These are phyloP conservation scores for Encephalitozoon romaleae DNA, from an alignment of 371 early-diverging fungal species.

Conservation along the genomic window DNA sequence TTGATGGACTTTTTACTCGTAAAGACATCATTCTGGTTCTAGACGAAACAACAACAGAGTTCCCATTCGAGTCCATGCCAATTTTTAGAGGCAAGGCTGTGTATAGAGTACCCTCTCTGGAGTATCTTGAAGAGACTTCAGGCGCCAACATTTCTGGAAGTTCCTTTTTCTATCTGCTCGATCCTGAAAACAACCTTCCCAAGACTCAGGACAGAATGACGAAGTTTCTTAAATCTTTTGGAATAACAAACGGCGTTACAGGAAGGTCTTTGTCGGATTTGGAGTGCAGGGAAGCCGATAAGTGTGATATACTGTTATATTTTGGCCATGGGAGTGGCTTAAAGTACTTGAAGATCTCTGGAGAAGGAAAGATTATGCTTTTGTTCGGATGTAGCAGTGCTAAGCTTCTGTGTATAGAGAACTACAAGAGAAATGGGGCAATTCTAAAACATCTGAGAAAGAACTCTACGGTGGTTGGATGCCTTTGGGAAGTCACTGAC, in stretches of 20 bases:
- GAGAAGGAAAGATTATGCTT: constrained; percentile 34
- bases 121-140: constrained; percentile 6
- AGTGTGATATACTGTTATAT: constrained; percentile 62
- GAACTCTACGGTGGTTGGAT: constrained; percentile 76
- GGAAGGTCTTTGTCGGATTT: neutral
- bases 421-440: constrained; percentile 43
- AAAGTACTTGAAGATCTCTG: constrained; percentile 64
- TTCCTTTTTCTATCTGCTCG: constrained; percentile 48
- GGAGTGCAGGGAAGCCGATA: constrained; percentile 1
- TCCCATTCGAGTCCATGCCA: constrained; percentile 37
- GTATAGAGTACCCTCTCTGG: constrained; percentile 32
- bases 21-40: constrained; percentile 1
- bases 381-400: constrained; percentile 60
- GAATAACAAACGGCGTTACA: constrained; percentile 13
- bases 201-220: constrained; percentile 39
- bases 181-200: constrained; percentile 52
- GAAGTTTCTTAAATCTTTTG: neutral
- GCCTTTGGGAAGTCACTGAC: constrained; percentile 97
- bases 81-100: neutral
- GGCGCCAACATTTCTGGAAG: neutral
- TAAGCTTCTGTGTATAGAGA: constrained; percentile 32
- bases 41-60: constrained; percentile 37
- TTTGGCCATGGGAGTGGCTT: constrained; percentile 94
- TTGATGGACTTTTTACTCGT: neutral
- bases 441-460: constrained; percentile 37